A percentile compares a stretch with the other conserved stretches of the same genome.
Conservation (phyloP, 2,329 filamentous ascomycete genomes). For the Xylaria sp. region DNA sequence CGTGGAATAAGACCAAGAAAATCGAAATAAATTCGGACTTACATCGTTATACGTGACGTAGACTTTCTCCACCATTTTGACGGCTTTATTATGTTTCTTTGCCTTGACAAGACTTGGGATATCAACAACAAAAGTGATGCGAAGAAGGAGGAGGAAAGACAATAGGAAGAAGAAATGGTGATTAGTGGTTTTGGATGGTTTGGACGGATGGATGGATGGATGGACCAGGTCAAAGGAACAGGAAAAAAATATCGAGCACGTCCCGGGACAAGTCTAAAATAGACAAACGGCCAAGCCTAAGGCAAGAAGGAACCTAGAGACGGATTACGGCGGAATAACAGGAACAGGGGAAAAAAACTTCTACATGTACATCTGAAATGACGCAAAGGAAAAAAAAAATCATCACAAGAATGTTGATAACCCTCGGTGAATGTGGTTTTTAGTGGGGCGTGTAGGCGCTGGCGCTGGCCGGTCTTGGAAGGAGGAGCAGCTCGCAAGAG, state of each 20-base stretch:
- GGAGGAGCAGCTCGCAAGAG: too few relatives aligned
- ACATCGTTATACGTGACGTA: constrained; percentile 93
- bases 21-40: constrained; percentile 33
- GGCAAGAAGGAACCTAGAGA: background rate
- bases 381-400: background rate
- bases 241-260: too few relatives aligned
- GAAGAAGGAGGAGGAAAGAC: background rate
- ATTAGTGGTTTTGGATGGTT: too few relatives aligned
- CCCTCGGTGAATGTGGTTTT: too few relatives aligned
- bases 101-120: background rate
- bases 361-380: background rate
- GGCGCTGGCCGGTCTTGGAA: too few relatives aligned
- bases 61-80: constrained; percentile 74
- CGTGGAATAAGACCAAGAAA: constrained; percentile 7
- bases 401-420: background rate
- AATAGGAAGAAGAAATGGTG: background rate
- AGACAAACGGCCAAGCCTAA: too few relatives aligned
- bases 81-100: background rate
- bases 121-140: background rate
- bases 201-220: too few relatives aligned
- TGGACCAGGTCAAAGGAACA: too few relatives aligned
- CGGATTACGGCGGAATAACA: background rate
- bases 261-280: too few relatives aligned
- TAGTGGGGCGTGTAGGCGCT: too few relatives aligned
- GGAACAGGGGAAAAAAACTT: background rate